A percentile compares a stretch with the other conserved stretches of the same genome.
phyloP scores from a whole-genome alignment of 768 basidiomycete genomes.

The Trametes gibbosa region DNA sequence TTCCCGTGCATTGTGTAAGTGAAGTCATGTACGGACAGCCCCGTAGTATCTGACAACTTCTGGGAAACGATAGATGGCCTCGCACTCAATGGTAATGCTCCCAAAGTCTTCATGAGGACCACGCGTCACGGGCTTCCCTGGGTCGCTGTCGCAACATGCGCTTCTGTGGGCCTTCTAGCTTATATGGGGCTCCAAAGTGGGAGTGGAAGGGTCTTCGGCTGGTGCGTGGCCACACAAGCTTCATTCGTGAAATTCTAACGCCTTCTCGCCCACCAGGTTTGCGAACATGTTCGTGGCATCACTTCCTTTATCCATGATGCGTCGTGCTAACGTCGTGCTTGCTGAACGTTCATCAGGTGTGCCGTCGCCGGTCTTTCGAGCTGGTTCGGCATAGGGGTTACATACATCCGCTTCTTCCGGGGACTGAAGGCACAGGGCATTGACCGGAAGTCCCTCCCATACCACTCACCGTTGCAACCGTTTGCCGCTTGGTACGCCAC shows the following conservation, averaged over 20 bases:
- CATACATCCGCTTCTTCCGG: constrained; percentile 45
- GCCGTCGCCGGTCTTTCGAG: constrained; percentile 41
- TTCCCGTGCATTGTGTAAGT: constrained; percentile 38
- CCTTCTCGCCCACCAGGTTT: constrained; percentile 15
- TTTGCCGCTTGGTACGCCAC: constrained; percentile 39
- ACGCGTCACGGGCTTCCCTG: constrained; percentile 43
- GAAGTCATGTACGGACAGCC: background rate
- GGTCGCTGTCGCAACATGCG: constrained; percentile 33
- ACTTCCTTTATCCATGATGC: background rate
- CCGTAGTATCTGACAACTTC: background rate
- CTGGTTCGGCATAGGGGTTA: constrained; percentile 45
- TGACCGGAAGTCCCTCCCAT: constrained; percentile 47
- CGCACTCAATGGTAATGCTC: constrained; percentile 51
- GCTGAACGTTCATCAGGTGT: constrained; percentile 23
- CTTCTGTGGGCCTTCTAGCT: constrained; percentile 36
- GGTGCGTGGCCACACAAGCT: constrained; percentile 29
- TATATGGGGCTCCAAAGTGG: constrained; percentile 39
- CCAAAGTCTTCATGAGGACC: constrained; percentile 45
- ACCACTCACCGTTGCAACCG: constrained; percentile 39
- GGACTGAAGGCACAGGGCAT: constrained; percentile 52
- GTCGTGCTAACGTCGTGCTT: background rate
- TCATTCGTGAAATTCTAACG: background rate
- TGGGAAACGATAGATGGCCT: constrained; percentile 42
- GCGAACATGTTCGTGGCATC: constrained; percentile 22
- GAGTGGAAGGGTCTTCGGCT: constrained; percentile 40